A percentile compares a stretch with the other conserved stretches of the same genome.
Conservation (phyloP, 371 early-diverging fungal species). For the Choanephora cucurbitarum region DNA sequence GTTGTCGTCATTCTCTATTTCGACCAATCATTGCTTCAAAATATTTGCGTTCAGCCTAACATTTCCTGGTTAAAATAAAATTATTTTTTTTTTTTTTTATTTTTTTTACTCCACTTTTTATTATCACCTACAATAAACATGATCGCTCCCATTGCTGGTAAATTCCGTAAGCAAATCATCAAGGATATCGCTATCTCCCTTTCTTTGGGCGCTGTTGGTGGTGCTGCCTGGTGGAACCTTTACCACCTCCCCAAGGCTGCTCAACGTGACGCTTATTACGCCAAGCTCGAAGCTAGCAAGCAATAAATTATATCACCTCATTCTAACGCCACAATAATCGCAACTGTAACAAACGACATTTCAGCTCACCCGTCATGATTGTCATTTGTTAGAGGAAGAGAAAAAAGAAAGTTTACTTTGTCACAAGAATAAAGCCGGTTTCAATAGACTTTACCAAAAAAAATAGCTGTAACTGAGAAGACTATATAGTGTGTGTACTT, state of each 20-base stretch:
- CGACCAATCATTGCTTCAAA: no score
- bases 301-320: conserved; percentile 21
- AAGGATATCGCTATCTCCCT: conserved; percentile 45
- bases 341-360: background rate
- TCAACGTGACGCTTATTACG: conserved; percentile 50
- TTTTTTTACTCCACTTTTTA: no score
- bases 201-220: conserved; percentile 43
- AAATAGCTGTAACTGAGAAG: no score
- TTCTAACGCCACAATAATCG: background rate
- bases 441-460: no score
- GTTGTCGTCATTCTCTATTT: no score
- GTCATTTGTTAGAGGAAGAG: no score
- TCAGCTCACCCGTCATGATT: no score
- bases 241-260: conserved; percentile 41
- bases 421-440: no score
- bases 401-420: no score
- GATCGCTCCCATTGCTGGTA: conserved; percentile 60
- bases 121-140: conserved; percentile 25
- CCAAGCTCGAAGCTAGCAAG: conserved; percentile 55
- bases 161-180: conserved; percentile 44
- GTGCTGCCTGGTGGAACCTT: conserved; percentile 48
- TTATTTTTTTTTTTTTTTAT: conserved; percentile 8
- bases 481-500: no score
- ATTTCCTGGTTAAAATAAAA: no score
- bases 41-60: no score